Evolutionary conservation across 2,329 filamentous ascomycete species (phyloP), one percentile per base, ranked within the genome.

Genomic region (Aaosphaeria arxii): DNA sequence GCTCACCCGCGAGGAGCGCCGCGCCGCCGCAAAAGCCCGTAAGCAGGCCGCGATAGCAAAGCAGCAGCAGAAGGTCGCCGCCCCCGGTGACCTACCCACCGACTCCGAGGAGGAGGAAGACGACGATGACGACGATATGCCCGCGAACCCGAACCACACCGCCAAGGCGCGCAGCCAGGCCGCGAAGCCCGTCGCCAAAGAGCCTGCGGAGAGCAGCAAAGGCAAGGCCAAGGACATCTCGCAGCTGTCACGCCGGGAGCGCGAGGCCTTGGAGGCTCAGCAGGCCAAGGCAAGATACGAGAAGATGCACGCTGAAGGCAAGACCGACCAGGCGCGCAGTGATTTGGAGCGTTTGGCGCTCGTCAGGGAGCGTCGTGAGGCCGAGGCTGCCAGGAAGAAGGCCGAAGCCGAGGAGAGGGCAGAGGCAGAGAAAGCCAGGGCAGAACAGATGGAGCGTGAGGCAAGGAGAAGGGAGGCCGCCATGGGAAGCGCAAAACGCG

Each of bases 301-400:
- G 77, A 95, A 95, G 74, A 72, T 96, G 61, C 92, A 96, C 64
- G 89, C 91, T 48, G 88, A 91, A 66, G 92, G 92, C 63, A 97
- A 97, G 84, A 97, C 94, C 40, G 94, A 99, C 52, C 89, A 96
- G 78, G 91, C 92, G 42, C 87, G 89, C 69, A 86, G 89, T 5
- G 94, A 99, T 72, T 67, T 97, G 58, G 92, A 90, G 50, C 83
- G 94, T 47, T 74, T 99, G 63, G 84, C 78, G 70, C 68, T 92
- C 50, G 90, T 99, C 57, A 84, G 86, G 42, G 89, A 96, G 79
- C 87, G 90, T 75, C 83, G 94, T 54, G 91, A 89, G 63, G 86
- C 86, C 17, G 92, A 95, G 64, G 84, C 89, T 45, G 88, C 85
- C 30, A 78, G 90, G 61, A 91, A 92, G 78, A 83, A 89, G 76